These are phyloP conservation scores for Hypholoma sublateritium DNA, from an alignment of 768 basidiomycete species.

Conservation along the genomic window DNA sequence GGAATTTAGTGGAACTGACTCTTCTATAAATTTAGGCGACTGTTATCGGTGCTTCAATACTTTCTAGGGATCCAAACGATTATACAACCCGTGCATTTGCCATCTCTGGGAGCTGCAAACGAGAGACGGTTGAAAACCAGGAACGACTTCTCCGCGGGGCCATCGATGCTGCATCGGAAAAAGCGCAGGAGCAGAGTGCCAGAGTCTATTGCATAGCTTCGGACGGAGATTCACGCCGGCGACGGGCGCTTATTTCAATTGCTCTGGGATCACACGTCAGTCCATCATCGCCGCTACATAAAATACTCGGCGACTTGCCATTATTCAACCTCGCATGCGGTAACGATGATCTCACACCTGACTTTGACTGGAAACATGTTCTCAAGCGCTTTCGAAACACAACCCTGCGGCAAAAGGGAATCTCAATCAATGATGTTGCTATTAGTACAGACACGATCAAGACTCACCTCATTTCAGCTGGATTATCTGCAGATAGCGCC, in stretches of 20 bases:
- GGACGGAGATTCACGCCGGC: not conserved
- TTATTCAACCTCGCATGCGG: conserved; percentile 23
- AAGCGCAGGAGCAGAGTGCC: not conserved
- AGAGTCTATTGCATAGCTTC: not conserved
- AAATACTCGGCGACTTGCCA: not conserved
- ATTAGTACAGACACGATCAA: conserved; percentile 17
- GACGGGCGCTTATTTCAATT: not conserved
- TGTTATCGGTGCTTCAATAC: not conserved
- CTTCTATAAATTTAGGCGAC: not conserved
- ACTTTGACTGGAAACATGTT: conserved; percentile 30
- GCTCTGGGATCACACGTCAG: not conserved
- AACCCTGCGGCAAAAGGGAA: conserved; percentile 19
- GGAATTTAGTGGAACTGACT: not conserved
- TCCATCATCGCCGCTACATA: not conserved
- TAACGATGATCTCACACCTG: conserved; percentile 23
- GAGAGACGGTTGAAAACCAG: not conserved
- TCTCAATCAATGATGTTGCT: conserved; percentile 14
- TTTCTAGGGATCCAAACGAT: not conserved
- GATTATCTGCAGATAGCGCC: conserved; percentile 12
- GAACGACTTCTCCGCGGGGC: not conserved
- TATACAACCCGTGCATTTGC: not conserved
- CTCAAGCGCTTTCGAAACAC: conserved; percentile 26
- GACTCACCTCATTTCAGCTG: not conserved
- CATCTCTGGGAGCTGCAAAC: not conserved
- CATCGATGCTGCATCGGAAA: not conserved